phyloP scores from a whole-genome alignment of 2,329 filamentous ascomycete genomes.

The Bisporella sp. region DNA sequence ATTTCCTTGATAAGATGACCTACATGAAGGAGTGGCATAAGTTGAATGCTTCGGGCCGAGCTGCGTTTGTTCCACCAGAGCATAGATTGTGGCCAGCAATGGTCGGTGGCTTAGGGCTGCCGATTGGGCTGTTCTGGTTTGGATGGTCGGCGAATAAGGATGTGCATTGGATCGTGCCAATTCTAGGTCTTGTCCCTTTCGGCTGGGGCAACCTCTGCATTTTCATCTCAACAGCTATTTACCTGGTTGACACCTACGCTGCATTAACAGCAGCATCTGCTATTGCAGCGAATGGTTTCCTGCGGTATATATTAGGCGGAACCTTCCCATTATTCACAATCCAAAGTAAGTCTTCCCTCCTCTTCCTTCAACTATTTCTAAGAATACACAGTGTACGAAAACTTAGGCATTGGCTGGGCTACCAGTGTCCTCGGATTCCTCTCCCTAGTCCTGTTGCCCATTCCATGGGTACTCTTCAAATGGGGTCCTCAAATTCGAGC shows the following conservation, averaged over 20 bases:
- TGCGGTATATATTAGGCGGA: constrained; percentile 3
- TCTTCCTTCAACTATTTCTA: background rate
- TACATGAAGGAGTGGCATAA: background rate
- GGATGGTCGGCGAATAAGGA: constrained; percentile 24
- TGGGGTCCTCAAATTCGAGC: constrained; percentile 21
- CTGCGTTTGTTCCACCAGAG: constrained; percentile 26
- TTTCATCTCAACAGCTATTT: constrained; percentile 29
- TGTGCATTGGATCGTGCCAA: constrained; percentile 6
- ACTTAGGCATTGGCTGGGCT: constrained; percentile 31
- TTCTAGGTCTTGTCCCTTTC: constrained; percentile 40
- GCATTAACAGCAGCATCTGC: constrained; percentile 1
- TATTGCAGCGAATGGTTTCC: constrained; percentile 4
- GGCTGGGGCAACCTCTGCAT: constrained; percentile 52
- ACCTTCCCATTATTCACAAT: constrained; percentile 24
- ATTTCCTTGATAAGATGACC: background rate
- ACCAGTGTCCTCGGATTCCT: constrained; percentile 33
- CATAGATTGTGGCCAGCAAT: constrained; percentile 30
- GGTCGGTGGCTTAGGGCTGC: constrained; percentile 34
- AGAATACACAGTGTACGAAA: constrained; percentile 23
- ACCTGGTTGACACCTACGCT: constrained; percentile 3
- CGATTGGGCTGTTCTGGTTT: constrained; percentile 30
- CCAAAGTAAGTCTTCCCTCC: constrained; percentile 28
- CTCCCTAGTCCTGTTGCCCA: constrained; percentile 30
- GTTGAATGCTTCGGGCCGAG: background rate
- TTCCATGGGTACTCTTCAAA: constrained; percentile 34